phyloP scores from a whole-genome alignment of 306 rosid genomes.

The Cyamopsis tetragonoloba region DNA sequence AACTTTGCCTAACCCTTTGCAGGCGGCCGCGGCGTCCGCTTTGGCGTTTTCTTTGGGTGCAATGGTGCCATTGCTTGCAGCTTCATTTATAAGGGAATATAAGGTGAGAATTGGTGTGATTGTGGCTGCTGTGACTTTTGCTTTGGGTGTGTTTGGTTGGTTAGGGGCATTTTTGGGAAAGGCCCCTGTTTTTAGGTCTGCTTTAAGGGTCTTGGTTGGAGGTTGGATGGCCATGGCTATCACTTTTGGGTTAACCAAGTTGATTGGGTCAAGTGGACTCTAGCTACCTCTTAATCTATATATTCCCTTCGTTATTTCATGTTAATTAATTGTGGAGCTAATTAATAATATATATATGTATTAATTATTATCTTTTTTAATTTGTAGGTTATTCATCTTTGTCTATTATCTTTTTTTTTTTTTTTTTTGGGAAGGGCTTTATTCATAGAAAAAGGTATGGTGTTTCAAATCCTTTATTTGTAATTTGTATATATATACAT shows the following conservation, averaged over 20 bases:
- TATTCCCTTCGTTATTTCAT: too few species aligned
- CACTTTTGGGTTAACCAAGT: constrained; percentile 76
- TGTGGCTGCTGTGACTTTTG: constrained; percentile 61
- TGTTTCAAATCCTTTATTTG: too few species aligned
- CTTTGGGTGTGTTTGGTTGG: constrained; percentile 74
- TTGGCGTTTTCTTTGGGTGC: constrained; percentile 83
- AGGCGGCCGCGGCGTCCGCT: constrained; percentile 88
- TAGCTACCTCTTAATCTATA: too few species aligned
- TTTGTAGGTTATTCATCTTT: too few species aligned
- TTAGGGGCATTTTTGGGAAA: constrained; percentile 69
- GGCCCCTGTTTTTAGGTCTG: constrained; percentile 52
- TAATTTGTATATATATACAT: too few species aligned
- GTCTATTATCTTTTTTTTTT: too few species aligned
- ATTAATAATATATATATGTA: too few species aligned
- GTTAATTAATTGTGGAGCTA: too few species aligned
- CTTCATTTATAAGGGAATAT: constrained; percentile 67
- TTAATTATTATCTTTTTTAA: too few species aligned
- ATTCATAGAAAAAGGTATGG: too few species aligned
- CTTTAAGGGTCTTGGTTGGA: constrained; percentile 61
- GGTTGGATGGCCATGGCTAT: constrained; percentile 94
- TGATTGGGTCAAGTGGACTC: constrained; percentile 72
- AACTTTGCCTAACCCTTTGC: constrained; percentile 72
- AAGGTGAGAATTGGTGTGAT: constrained; percentile 56
- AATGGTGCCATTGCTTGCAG: constrained; percentile 80
- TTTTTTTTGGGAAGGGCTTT: too few species aligned